Evolutionary conservation across 2,329 filamentous ascomycete genomes (phyloP).

Genomic region (Botryotinia convoluta): DNA sequence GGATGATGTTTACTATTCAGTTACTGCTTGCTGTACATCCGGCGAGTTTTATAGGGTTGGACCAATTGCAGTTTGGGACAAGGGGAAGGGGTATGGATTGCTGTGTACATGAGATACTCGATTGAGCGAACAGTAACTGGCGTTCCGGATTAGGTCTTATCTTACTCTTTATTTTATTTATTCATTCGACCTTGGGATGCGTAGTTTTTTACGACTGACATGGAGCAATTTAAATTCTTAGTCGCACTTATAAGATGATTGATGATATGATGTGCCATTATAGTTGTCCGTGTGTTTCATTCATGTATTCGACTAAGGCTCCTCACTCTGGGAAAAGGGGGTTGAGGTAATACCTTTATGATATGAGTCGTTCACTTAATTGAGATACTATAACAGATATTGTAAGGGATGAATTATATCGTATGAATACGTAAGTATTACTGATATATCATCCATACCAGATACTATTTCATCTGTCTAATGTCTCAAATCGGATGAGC

Average conservation of each 20-base stretch:
- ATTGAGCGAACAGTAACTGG: slow-evolving; percentile 19
- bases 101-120: slow-evolving; percentile 23
- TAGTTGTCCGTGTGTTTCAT: not conserved
- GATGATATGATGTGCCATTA: not conserved
- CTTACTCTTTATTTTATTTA: not conserved
- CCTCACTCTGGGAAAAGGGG: not conserved
- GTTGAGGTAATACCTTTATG: not conserved
- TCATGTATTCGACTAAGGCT: not conserved
- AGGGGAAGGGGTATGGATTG: slow-evolving; percentile 21
- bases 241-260: not conserved
- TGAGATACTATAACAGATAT: not conserved
- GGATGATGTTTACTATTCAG: slow-evolving; percentile 10
- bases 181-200: slow-evolving; percentile 1
- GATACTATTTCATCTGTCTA: not conserved
- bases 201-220: slow-evolving; percentile 3
- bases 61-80: slow-evolving; percentile 20
- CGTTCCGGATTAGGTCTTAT: slow-evolving; percentile 6
- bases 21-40: slow-evolving; percentile 34
- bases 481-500: not conserved
- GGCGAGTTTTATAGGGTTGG: slow-evolving; percentile 25
- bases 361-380: not conserved
- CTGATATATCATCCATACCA: not conserved
- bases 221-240: slow-evolving; percentile 14
- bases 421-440: not conserved
- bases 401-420: not conserved